A percentile compares a stretch with the other conserved stretches of the same genome.
These are phyloP conservation scores for Pterocarpus santalinus DNA, from an alignment of 306 rosid genomes.

Conservation along the genomic window DNA sequence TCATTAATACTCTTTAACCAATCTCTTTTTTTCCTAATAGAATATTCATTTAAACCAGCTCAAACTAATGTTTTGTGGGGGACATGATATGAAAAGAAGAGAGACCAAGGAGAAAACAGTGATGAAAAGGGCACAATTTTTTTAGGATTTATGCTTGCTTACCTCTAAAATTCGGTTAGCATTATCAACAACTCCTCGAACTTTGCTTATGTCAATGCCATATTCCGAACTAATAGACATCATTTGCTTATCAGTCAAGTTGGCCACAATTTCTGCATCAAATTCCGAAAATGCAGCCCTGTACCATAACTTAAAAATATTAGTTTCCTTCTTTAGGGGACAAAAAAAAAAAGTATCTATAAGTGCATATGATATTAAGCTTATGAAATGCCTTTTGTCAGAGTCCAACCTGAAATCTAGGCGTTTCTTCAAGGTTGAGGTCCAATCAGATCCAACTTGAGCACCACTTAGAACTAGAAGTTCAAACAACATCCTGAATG, in stretches of 20 bases:
- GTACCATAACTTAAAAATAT: conserved; percentile 35
- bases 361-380: conserved; percentile 1
- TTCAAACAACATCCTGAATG: conserved; percentile 83
- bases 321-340: conserved; percentile 14
- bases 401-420: conserved; percentile 73
- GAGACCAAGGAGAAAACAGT: conserved; percentile 41
- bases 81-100: conserved; percentile 45
- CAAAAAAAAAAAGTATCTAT: not conserved
- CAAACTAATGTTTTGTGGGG: conserved; percentile 29
- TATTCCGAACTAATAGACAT: conserved; percentile 71
- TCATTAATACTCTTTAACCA: conserved; percentile 38
- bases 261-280: conserved; percentile 82
- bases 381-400: not conserved
- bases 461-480: conserved; percentile 89
- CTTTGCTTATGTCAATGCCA: conserved; percentile 86
- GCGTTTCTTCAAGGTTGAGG: conserved; percentile 92
- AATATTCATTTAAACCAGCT: conserved; percentile 48
- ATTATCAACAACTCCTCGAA: conserved; percentile 95
- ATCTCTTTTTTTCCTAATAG: conserved; percentile 44
- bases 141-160: conserved; percentile 18
- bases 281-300: conserved; percentile 91
- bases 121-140: conserved; percentile 35
- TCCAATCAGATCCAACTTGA: conserved; percentile 99
- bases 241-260: conserved; percentile 86
- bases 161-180: conserved; percentile 88